phyloP scores from a whole-genome alignment of 2,329 filamentous ascomycete species.

The Paraphaeosphaeria minitans region DNA sequence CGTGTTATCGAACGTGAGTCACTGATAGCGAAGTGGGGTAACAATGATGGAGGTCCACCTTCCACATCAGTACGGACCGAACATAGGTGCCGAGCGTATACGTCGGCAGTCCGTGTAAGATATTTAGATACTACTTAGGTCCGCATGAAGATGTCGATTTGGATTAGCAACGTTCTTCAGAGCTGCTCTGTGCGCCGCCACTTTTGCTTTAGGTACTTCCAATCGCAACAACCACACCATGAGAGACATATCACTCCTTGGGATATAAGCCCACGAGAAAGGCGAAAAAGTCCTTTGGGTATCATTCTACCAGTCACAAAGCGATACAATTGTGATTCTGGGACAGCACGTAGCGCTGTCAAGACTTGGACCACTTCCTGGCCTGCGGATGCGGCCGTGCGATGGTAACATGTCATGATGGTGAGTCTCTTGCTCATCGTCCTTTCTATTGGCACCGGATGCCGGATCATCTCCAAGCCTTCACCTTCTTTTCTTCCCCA shows the following conservation, averaged over 20 bases:
- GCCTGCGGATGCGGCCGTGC: not conserved
- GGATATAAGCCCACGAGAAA: too few relatives aligned
- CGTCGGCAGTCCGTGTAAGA: not conserved
- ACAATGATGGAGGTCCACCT: not conserved
- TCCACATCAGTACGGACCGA: not conserved
- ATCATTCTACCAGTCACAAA: too few relatives aligned
- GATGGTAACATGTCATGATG: not conserved
- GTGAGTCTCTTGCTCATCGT: not conserved
- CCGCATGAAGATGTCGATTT: too few relatives aligned
- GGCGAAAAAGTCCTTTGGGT: too few relatives aligned
- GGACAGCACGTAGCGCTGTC: not conserved
- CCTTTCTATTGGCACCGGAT: too few relatives aligned
- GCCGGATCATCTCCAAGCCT: not conserved
- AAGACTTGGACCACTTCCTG: not conserved
- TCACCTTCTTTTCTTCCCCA: slow-evolving; percentile 47
- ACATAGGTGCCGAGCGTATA: not conserved
- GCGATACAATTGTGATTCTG: too few relatives aligned
- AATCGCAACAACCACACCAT: too few relatives aligned
- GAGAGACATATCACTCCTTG: too few relatives aligned
- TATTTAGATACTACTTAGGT: not conserved
- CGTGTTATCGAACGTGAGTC: slow-evolving; percentile 1
- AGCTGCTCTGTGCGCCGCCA: too few relatives aligned
- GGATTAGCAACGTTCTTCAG: too few relatives aligned
- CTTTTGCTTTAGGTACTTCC: too few relatives aligned
- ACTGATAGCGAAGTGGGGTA: slow-evolving; percentile 9